Base-by-base conservation (phyloP, 2,329 filamentous ascomycete species). In the Sporothrix luriei region DNA sequence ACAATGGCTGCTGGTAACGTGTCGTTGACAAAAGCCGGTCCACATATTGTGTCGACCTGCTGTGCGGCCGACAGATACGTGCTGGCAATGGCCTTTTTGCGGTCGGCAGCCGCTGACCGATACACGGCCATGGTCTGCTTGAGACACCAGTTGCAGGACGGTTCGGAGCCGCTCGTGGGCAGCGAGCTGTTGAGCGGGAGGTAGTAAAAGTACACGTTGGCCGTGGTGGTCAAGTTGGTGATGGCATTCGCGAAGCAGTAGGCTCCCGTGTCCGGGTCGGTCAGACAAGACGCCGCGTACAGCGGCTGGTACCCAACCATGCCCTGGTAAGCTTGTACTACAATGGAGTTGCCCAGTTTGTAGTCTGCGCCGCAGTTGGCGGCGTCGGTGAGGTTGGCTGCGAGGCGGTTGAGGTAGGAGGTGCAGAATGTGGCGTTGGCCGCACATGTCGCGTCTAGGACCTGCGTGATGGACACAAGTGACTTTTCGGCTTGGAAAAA, bases 181-280 rank as follows among this genome's bases (percentile, higher is more conserved):
- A 97, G 81, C 0, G 83, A 79, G 52, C 89, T 84, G 71, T 95
- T 95, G 69, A 97, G 84, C 0, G 94, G 92, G 3, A 98, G 82
- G 75, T 91, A 94, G 81, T 97, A 99, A 48, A 95, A 85, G 76
- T 94, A 94, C 46, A 88, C 85, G 77, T 95, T 90, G 43, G 88
- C 87, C 0, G 91, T 83, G 10, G 87, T 90, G 26, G 87, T 86
- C 6, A 82, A 78, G 79, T 97, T 97, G 62, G 91, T 93, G 71
- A 94, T 88, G 65, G 94, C 93, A 74, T 92, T 90, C 73, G 91
- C 91, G 78, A 93, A 97, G 81, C 88, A 90, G 82, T 94, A 97
- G 73, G 88, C 85, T 66, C 84, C 84, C 0, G 88, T 88, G 0
- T 82, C 79, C 0, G 87, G 83, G 76, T 92, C 87, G 71, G 87